These are phyloP conservation scores for Vanilla planifolia DNA, from an alignment of 106 monocot species.

Conservation along the genomic window DNA sequence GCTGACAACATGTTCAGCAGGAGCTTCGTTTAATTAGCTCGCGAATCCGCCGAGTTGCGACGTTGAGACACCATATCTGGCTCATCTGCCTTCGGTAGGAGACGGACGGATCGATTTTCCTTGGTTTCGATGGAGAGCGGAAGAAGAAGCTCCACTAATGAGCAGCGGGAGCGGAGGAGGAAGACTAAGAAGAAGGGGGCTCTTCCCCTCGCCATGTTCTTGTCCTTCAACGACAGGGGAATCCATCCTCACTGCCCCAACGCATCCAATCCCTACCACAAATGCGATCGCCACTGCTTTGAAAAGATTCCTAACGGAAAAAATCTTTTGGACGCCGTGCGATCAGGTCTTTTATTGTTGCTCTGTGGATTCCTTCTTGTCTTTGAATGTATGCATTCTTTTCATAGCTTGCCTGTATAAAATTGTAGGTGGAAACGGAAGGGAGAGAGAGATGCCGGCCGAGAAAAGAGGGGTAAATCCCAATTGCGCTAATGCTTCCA, in stretches of 20 bases:
- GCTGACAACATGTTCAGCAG: not conserved
- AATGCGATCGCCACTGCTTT: slow-evolving; percentile 8
- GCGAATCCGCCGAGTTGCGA: not conserved
- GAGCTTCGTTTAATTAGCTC: not conserved
- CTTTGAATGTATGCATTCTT: no score
- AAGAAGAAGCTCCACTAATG: not conserved
- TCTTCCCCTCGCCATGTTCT: slow-evolving; percentile 7
- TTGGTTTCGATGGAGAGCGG: slow-evolving; percentile 1
- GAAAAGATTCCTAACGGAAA: not conserved
- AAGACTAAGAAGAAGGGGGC: not conserved
- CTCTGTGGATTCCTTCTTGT: not conserved
- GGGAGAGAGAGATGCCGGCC: not conserved
- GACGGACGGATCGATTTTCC: not conserved
- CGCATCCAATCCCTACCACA: slow-evolving; percentile 10
- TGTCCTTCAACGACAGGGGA: slow-evolving; percentile 5
- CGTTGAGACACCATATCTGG: not conserved
- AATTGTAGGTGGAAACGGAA: slow-evolving; percentile 1
- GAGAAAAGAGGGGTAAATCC: not conserved
- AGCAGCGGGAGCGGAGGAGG: not conserved
- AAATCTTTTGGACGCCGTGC: not conserved
- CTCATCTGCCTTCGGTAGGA: not conserved
- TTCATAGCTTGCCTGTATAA: not conserved
- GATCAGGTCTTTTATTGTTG: not conserved
- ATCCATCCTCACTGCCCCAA: slow-evolving; percentile 4
- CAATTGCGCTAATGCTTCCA: not conserved